phyloP scores from a whole-genome alignment of 2,329 filamentous ascomycete species.

The Didymellaceae sp. region DNA sequence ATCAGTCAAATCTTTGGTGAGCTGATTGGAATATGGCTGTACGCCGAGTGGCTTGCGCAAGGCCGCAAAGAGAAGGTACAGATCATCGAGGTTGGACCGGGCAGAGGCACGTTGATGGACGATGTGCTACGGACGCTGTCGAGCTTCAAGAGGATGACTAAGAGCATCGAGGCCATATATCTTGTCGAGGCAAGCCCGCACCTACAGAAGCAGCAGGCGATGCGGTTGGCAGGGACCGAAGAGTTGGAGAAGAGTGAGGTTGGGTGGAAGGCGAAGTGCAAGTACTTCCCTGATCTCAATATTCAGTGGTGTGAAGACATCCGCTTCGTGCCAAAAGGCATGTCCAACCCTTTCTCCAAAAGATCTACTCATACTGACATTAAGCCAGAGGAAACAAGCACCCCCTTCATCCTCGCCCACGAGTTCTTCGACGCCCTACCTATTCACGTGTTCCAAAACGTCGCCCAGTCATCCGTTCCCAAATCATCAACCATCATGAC shows the following conservation, averaged over 20 bases:
- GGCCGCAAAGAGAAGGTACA: constrained; percentile 77
- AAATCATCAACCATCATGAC: constrained; percentile 53
- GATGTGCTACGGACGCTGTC: constrained; percentile 91
- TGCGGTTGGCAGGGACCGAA: constrained; percentile 78
- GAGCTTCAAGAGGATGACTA: constrained; percentile 79
- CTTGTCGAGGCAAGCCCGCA: constrained; percentile 91
- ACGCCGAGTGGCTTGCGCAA: constrained; percentile 96
- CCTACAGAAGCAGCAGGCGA: constrained; percentile 77
- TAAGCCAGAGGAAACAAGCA: constrained; percentile 67
- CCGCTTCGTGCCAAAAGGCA: constrained; percentile 76
- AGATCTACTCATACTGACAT: constrained; percentile 21
- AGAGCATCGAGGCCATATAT: constrained; percentile 84
- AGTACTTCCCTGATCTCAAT: constrained; percentile 71
- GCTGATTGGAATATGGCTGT: constrained; percentile 90
- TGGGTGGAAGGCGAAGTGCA: constrained; percentile 77
- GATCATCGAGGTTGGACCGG: constrained; percentile 92
- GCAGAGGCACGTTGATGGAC: constrained; percentile 94
- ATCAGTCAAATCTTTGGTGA: constrained; percentile 98
- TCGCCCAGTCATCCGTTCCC: constrained; percentile 54
- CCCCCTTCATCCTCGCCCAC: constrained; percentile 93
- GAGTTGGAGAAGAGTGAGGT: constrained; percentile 72
- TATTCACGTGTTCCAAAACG: constrained; percentile 90
- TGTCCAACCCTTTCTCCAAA: constrained; percentile 21
- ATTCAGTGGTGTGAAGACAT: constrained; percentile 92
- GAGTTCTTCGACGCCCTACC: constrained; percentile 99